These are phyloP conservation scores for Talaromyces amestolkiae DNA, from an alignment of 2,329 filamentous ascomycete species.

Conservation along the genomic window DNA sequence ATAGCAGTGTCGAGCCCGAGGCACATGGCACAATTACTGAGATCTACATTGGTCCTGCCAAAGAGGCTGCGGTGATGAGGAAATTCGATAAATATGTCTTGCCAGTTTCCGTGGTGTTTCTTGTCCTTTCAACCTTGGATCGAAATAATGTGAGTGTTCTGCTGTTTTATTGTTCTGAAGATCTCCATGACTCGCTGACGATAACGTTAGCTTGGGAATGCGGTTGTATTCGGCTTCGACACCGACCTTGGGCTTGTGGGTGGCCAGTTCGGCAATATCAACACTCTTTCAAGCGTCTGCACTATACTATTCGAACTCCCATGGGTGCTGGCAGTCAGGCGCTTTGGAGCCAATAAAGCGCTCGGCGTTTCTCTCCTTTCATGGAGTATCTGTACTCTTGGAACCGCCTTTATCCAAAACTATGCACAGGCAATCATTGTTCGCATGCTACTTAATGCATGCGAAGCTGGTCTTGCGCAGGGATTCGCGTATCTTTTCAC, in stretches of 20 bases:
- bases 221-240: constrained; percentile 35
- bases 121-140: constrained; percentile 10
- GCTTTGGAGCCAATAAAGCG: constrained; percentile 21
- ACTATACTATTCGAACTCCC: constrained; percentile 33
- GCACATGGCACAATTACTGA: neutral
- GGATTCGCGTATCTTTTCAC: constrained; percentile 11
- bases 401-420: constrained; percentile 11
- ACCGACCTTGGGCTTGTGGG: constrained; percentile 52
- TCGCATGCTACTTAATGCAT: constrained; percentile 10
- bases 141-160: constrained; percentile 6
- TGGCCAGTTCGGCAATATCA: constrained; percentile 62
- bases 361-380: neutral
- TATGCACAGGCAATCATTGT: constrained; percentile 11
- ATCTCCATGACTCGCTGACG: too few species aligned
- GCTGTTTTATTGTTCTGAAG: neutral
- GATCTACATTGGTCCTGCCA: constrained; percentile 10
- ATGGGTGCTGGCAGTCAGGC: constrained; percentile 21
- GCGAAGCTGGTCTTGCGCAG: neutral
- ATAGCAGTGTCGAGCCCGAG: neutral
- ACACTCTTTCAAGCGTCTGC: constrained; percentile 67
- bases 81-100: constrained; percentile 14
- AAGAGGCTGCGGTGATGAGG: constrained; percentile 3
- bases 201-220: neutral
- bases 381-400: constrained; percentile 14
- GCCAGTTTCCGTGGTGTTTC: constrained; percentile 8